Evolutionary conservation across 305 asterid genomes (phyloP), one percentile per base, ranked within the genome.

Genomic region (Fraxinus velutina): DNA sequence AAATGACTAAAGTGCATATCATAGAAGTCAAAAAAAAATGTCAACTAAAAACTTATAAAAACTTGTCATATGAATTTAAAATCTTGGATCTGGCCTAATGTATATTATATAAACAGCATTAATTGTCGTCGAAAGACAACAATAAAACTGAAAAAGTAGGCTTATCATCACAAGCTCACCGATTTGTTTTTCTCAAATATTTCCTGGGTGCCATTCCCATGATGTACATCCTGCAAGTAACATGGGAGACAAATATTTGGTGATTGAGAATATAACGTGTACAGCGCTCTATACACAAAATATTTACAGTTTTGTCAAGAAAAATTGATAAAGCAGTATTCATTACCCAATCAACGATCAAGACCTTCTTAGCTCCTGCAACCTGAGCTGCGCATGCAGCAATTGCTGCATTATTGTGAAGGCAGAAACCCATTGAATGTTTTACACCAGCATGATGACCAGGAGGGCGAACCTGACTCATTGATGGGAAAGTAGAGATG

Each of bases 401-500:
- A 89, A 94, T 77, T 57, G 98, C 99, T 52, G 99, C 99, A 87
- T 96, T 96, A 84, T 96, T 96, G 86, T 94, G 97, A 85, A 96
- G 99, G 88, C 98, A 96, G 84, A 95, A 96, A 32, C 99, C 98
- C 99, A 94, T 92, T 42, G 99, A 93, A 70, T 94, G 93, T 84
- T 91, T 94, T 85, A 96, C 97, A 81, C 99, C 98, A 84, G 99
- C 99, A 86, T 96, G 99, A 90, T 96, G 99, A 79, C 99, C 99
- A 78, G 98, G 99, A 86, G 99, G 99, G 57, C 99, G 98, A 84
- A 96, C 94, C 99, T 94, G 85, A 79, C 79, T 75, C 88, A 75
- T 86, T 47, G 81, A 6, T 36, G 81, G 12, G 81, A 78, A 70
- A 37, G 76, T 13, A 30, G 72, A 87, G 80, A 83, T 82, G 72